phyloP scores from a whole-genome alignment of 345 rosid species.

The Triadica sebifera region DNA sequence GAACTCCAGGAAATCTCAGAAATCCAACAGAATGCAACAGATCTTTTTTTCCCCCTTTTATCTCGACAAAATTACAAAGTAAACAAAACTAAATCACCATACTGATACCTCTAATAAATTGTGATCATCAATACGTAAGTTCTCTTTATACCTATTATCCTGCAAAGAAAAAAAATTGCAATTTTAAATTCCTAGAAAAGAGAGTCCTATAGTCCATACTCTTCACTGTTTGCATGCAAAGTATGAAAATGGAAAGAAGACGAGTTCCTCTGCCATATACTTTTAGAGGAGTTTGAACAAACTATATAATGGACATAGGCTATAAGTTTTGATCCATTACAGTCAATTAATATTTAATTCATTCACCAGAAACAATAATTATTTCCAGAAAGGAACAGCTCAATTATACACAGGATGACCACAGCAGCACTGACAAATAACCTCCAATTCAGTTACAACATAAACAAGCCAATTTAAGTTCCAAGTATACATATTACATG shows the following conservation, averaged over 20 bases:
- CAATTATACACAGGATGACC: not conserved
- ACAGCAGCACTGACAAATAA: not conserved
- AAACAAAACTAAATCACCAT: not conserved
- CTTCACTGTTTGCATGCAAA: not conserved
- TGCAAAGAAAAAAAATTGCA: slow-evolving; percentile 27
- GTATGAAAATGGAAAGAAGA: not conserved
- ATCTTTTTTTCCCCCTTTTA: not conserved
- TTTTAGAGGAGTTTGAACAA: not conserved
- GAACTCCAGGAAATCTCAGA: not conserved
- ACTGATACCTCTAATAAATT: slow-evolving; percentile 54
- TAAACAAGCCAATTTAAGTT: not conserved
- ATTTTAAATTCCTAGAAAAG: not conserved
- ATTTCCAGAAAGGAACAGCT: slow-evolving; percentile 1
- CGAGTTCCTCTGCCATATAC: too few relatives aligned
- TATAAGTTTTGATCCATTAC: not conserved
- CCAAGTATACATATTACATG: not conserved
- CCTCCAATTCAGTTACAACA: not conserved
- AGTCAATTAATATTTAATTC: not conserved
- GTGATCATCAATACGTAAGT: slow-evolving; percentile 42
- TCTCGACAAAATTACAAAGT: not conserved
- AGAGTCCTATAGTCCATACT: not conserved
- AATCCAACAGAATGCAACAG: not conserved
- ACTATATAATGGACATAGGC: not conserved
- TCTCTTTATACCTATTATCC: slow-evolving; percentile 64
- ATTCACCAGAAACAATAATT: not conserved